A percentile compares a stretch with the other conserved stretches of the same genome.
phyloP scores from a whole-genome alignment of 169 alveolate species.

The Cryptosporidium sp. region DNA sequence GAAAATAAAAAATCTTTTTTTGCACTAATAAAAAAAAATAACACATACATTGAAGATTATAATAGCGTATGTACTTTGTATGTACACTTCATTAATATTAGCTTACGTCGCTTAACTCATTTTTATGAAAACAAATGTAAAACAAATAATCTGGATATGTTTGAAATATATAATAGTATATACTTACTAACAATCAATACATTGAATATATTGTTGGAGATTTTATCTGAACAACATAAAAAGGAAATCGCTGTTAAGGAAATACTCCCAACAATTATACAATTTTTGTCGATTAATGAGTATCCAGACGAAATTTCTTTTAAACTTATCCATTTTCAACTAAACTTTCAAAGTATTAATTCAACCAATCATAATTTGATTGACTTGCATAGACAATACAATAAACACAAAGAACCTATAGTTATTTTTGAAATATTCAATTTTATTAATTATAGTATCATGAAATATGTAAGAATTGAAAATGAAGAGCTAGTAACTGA shows the following conservation, averaged over 20 bases:
- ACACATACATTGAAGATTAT: not conserved
- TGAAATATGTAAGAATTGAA: not conserved
- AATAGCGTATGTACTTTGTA: not conserved
- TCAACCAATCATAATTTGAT: not conserved
- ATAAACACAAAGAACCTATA: not conserved
- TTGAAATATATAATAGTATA: conserved; percentile 16
- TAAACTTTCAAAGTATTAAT: not conserved
- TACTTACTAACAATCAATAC: conserved; percentile 31
- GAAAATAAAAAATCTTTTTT: conserved; percentile 8
- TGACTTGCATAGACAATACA: not conserved
- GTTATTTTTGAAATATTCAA: conserved; percentile 43
- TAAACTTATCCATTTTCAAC: not conserved
- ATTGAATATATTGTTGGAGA: conserved; percentile 2
- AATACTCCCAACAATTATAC: conserved; percentile 15
- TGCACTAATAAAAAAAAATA: not conserved
- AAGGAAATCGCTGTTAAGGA: not conserved
- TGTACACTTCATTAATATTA: not conserved
- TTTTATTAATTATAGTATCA: conserved; percentile 20
- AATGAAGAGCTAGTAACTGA: not conserved
- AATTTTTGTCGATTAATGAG: not conserved
- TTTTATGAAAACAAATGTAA: not conserved
- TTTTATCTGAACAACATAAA: not conserved
- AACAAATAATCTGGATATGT: not conserved
- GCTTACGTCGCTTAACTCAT: not conserved
- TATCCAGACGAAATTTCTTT: not conserved